Base-by-base conservation (phyloP, 148 eudicot species). In the Cornus kousa region DNA sequence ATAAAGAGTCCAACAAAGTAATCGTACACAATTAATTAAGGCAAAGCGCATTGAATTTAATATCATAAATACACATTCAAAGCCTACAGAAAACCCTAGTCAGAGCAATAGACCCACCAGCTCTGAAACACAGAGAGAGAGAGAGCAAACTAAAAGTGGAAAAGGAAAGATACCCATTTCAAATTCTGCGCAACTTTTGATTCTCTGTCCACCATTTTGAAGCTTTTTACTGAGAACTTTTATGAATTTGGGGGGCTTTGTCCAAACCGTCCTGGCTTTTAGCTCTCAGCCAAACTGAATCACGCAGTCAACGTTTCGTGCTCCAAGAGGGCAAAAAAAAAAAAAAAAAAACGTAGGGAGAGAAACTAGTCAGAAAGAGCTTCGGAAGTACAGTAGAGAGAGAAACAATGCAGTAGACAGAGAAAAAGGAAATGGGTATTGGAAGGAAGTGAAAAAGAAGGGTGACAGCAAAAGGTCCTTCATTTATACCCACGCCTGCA, bases 401-500 rank as follows among this genome's bases (percentile, higher is more conserved):
- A 77, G 70, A 40, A 73, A 73, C 73, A 66, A 17, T 14, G 40
- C 74, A 77, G 76, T 57, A 55, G 68, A 70, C 32, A 76, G 74
- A 72, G 80, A 74, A 73, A 79, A 75, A 82, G 81, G 48, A 71
- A 35, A 76, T 74, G 50, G 60, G 48, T 43, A 67, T n/a, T 77
- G 67, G 74, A 74, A 71, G 77, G 68, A 77, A 74, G 24, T 66
- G 73, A 59, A 73, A 79, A 70, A 76, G 83, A 72, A 71, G 71
- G 32, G 79, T 37, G 79, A 73, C 55, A 37, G 83, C 77, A 87
- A 88, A 39, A 86, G 89, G 85, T 82, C 85, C 80, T 83, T 85
- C 82, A 90, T 86, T 82, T 85, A 90, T 82, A 86, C 87, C 83
- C 96, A 95, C 97, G 94, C 97, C 83, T 91, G 88, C 91, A 87